Evolutionary conservation across 2,329 filamentous ascomycete genomes (phyloP).

Genomic region (Arthrobotrys pseudoclavata): DNA sequence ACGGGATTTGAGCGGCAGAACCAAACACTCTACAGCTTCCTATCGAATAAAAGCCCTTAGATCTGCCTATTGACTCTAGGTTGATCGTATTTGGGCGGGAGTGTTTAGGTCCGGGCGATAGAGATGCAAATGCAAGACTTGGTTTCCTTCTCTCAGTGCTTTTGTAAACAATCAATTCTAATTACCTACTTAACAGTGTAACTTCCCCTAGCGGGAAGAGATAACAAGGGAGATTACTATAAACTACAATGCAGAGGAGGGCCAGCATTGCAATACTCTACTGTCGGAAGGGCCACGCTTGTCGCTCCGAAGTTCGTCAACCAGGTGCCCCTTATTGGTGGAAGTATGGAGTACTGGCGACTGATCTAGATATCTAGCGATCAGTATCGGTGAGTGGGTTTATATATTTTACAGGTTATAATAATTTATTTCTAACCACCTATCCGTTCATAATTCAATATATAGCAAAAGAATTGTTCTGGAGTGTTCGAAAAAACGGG

Average conservation of each 20-base stretch:
- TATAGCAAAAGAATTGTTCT: neutral
- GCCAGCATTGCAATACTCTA: constrained; percentile 4
- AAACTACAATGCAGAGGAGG: constrained; percentile 31
- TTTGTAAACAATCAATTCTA: neutral
- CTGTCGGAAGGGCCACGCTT: neutral
- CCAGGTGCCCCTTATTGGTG: constrained; percentile 16
- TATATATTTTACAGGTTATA: neutral
- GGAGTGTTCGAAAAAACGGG: constrained; percentile 15
- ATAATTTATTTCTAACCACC: neutral
- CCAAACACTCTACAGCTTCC: constrained; percentile 18
- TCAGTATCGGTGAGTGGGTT: constrained; percentile 7
- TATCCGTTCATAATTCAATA: neutral
- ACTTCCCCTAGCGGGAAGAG: neutral
- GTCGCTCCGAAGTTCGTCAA: constrained; percentile 21
- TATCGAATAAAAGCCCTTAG: constrained; percentile 23
- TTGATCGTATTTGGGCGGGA: neutral
- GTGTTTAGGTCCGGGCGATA: constrained; percentile 11
- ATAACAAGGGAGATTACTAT: neutral
- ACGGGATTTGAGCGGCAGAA: neutral
- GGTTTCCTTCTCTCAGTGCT: neutral
- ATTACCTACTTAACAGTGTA: constrained; percentile 26
- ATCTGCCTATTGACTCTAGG: constrained; percentile 22
- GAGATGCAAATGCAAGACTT: constrained; percentile 28
- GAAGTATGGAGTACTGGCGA: neutral
- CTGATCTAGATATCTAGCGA: neutral